Evolutionary conservation across 1,284 basidiomycete species (phyloP).

Genomic region (Marasmius oreades): DNA sequence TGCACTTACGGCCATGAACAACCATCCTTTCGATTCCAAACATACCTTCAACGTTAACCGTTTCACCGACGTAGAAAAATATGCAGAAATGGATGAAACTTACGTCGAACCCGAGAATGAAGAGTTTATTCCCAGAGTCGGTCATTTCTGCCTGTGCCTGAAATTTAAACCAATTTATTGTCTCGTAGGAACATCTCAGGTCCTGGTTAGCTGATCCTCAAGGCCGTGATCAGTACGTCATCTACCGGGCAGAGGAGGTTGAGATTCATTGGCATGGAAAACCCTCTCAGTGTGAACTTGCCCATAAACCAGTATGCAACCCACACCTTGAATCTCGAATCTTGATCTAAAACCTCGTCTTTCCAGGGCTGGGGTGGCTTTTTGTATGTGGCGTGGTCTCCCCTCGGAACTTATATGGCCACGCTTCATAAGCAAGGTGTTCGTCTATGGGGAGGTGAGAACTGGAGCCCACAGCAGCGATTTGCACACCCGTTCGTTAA

Average conservation of each 20-base stretch:
- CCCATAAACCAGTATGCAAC: conserved; percentile 68
- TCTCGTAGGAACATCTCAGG: conserved; percentile 82
- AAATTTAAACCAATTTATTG: neutral
- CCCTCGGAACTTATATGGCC: conserved; percentile 89
- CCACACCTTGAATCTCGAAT: conserved; percentile 8
- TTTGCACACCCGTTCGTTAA: conserved; percentile 96
- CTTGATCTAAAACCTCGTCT: conserved; percentile 12
- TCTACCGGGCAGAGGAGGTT: conserved; percentile 91
- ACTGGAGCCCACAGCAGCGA: conserved; percentile 83
- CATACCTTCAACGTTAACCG: conserved; percentile 90
- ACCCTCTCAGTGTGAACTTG: conserved; percentile 82
- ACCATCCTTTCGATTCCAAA: conserved; percentile 88
- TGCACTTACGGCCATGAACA: conserved; percentile 80
- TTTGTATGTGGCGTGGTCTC: conserved; percentile 96
- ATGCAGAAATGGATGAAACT: conserved; percentile 76
- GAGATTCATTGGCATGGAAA: conserved; percentile 94
- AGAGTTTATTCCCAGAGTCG: conserved; percentile 79
- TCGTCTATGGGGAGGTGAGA: conserved; percentile 91
- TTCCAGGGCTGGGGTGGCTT: conserved; percentile 89
- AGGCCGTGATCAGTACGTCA: conserved; percentile 95
- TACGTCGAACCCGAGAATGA: conserved; percentile 81
- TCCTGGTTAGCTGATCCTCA: conserved; percentile 92
- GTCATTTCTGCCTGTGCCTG: conserved; percentile 16
- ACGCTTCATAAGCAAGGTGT: conserved; percentile 96
- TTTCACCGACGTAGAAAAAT: conserved; percentile 92